Evolutionary conservation across 768 basidiomycete species (phyloP).

Genomic region (Lentinus tigrinus): DNA sequence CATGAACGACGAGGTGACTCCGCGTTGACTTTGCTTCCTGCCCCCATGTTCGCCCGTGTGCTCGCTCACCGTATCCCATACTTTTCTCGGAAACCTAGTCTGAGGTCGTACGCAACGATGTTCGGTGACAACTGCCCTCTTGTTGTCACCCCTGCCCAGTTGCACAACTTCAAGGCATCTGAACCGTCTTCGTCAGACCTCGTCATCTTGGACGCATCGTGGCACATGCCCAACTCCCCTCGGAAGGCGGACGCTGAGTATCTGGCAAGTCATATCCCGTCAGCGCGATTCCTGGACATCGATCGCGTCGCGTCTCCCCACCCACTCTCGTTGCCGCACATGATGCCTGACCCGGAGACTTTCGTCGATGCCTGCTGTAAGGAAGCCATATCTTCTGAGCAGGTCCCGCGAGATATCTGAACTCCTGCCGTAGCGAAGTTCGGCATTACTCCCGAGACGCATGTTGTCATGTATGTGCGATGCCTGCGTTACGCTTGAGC

Average conservation of each 20-base stretch:
- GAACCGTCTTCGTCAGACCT: constrained; percentile 25
- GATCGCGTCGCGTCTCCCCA: constrained; percentile 50
- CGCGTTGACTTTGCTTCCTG: background rate
- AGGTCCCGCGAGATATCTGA: background rate
- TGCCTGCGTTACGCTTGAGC: constrained; percentile 1
- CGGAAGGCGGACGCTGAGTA: constrained; percentile 55
- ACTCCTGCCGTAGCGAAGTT: constrained; percentile 48
- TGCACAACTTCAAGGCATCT: constrained; percentile 27
- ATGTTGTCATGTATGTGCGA: constrained; percentile 73
- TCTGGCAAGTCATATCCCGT: constrained; percentile 13
- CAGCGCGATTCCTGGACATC: constrained; percentile 17
- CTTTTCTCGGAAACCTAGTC: background rate
- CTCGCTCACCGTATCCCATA: background rate
- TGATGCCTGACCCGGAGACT: constrained; percentile 75
- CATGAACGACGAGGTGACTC: background rate
- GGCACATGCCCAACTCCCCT: constrained; percentile 91
- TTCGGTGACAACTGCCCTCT: constrained; percentile 40
- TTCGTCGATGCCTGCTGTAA: constrained; percentile 84
- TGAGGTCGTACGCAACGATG: constrained; percentile 26
- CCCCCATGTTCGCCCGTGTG: constrained; percentile 2
- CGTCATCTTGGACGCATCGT: constrained; percentile 71
- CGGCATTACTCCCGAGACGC: constrained; percentile 70
- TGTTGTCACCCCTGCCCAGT: constrained; percentile 50
- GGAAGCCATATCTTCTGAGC: constrained; percentile 21
- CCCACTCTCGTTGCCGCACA: constrained; percentile 84